Base-by-base conservation (phyloP, 164 flowering plant genomes). In the Tinospora cordifolia region DNA sequence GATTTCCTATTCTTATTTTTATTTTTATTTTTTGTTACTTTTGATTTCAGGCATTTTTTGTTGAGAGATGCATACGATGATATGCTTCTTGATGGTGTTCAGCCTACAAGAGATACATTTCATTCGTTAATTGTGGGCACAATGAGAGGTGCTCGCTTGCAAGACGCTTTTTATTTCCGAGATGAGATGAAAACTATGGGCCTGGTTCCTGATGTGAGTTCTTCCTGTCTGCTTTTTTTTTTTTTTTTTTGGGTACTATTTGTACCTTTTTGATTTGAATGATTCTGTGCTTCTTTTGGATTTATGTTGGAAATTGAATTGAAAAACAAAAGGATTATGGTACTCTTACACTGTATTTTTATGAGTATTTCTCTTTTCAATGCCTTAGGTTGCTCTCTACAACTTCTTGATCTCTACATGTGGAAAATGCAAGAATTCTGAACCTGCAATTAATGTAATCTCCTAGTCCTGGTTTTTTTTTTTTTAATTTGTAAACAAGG, bases 1-100 rank as follows among this genome's bases (percentile, higher is more conserved):
- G 2, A 51, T 51, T 51, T 14, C 2, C 6, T 54, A 11, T 22
- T 63, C n/a, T 59, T 69, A 36, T 40, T 69, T 17, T 59, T 6
- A 15, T 0, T 19, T 12, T 19, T 69, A 15, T 63, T 69, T 7
- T 15, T 19, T 17, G 26, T 41, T 62, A 0, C 38, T 17, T 12
- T 74, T 60, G 39, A 25, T 65, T 57, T 63, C 67, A 91, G 97
- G 88, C 57, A 69, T 76, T 88, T 46, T 74, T 76, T 90, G 78
- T 69, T 94, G 90, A 89, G 91, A 79, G 96, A 94, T 79, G 97
- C 71, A 46, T 90, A 88, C 39, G 95, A 94, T 62, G 97, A 94
- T 71, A 89, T 94, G 96, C 70, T 86, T 82, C 82, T 94, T 14
- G 97, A 92, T 72, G 97, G 97, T 14, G 88, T 92, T 58, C 86